Conservation (phyloP, 768 basidiomycete species). For the Agaricus subrufescens region DNA sequence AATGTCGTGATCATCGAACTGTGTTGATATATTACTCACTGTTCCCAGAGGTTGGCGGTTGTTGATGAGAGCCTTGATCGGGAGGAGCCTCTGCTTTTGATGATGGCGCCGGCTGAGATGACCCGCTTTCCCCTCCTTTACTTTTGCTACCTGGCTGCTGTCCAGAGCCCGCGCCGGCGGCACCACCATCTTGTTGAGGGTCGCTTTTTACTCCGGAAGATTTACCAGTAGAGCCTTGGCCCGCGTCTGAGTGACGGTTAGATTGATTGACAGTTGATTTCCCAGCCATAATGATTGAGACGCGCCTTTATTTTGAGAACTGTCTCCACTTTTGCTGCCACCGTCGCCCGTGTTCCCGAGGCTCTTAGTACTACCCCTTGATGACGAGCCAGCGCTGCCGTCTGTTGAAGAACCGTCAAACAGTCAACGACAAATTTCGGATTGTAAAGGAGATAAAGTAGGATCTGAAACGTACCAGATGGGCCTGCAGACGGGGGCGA, state of each 20-base stretch:
- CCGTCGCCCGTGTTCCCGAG: too few relatives aligned
- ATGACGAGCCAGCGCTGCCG: too few relatives aligned
- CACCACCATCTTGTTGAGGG: background rate
- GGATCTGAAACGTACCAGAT: background rate
- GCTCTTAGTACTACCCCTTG: too few relatives aligned
- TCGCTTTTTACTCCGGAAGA: background rate
- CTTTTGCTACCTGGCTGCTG: background rate
- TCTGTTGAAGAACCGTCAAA: too few relatives aligned
- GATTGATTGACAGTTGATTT: background rate
- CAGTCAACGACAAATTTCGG: too few relatives aligned
- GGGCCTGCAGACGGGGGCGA: background rate
- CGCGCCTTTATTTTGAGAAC: too few relatives aligned
- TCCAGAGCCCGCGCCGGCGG: background rate
- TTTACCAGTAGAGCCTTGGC: background rate
- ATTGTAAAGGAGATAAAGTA: too few relatives aligned
- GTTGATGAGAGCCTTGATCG: background rate
- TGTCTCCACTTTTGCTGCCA: too few relatives aligned
- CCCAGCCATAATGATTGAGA: background rate
- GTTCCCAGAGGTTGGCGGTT: background rate
- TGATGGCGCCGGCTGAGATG: background rate
- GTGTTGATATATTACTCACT: background rate
- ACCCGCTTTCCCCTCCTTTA: background rate
- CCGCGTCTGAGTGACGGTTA: background rate
- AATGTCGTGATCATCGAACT: too few relatives aligned
- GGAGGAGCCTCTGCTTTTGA: background rate